Evolutionary conservation across 305 asterid genomes (phyloP), one percentile per base, ranked within the genome.

Genomic region (Ilex paraguariensis): DNA sequence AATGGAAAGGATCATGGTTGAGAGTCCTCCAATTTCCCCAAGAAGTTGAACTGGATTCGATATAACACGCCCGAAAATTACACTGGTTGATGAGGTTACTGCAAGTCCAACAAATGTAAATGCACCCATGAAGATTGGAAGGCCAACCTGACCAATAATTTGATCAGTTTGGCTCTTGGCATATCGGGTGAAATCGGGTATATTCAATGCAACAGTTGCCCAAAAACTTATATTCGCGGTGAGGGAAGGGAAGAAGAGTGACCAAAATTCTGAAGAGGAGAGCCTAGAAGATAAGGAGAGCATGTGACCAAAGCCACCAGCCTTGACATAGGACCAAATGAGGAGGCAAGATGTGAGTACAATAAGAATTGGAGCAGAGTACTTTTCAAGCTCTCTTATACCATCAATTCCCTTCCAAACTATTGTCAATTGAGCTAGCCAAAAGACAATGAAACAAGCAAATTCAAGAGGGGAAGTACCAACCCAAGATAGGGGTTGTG

Each of bases 221-320:
- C 98, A 92, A 63, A 89, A 92, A 46, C 98, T 90, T 3, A 89
- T 87, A 73, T 92, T 92, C 13, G 98, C 98, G 0, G 98, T 92
- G 0, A 92, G 54, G 0, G 97, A 89, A 15, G 98, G 98, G 72
- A 87, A 87, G 45, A 92, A 89, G 1, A 89, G 72, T 2, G 86
- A 52, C 98, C 96, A 92, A 66, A 92, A 92, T 50, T 89, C 76
- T 2, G 81, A 73, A 30, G 39, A 68, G 7, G 96, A 70, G 3
- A 92, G 89, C 73, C 75, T 79, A 3, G 98, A 92, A 10, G 95
- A 79, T 17, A 89, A 65, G 1, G 78, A 63, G 0, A 92, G 67
- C 97, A 92, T 82, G 62, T 87, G 96, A 30, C 84, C 67, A 61
- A 89, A 85, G 21, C 97, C 98, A 21, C 97, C 96, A 4, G 93